Percentiles rank a stretch among this genome's conserved stretches.
Conservation (phyloP, 2,329 filamentous ascomycete species). For the Verticillium zaregamsianum region DNA sequence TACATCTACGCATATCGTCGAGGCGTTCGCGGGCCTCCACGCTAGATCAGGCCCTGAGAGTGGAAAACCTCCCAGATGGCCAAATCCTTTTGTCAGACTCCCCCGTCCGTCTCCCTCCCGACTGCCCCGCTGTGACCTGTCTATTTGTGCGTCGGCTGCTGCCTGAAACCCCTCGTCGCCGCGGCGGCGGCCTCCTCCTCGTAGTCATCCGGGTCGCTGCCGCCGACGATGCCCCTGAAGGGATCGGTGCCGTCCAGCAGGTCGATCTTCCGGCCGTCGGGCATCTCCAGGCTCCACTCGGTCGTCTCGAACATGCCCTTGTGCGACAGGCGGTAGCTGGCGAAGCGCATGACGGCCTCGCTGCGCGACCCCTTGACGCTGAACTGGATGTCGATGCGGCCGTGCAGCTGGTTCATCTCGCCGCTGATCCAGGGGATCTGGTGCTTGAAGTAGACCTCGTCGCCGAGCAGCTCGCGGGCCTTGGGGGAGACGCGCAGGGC, state of each 20-base stretch:
- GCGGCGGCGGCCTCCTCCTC: conserved; percentile 28
- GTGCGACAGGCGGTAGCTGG: conserved; percentile 61
- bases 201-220: conserved; percentile 30
- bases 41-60: background rate
- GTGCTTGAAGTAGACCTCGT: conserved; percentile 78
- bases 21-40: conserved; percentile 4
- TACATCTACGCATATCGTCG: conserved; percentile 16
- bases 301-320: conserved; percentile 75
- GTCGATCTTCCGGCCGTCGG: conserved; percentile 59
- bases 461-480: conserved; percentile 76
- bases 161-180: conserved; percentile 46
- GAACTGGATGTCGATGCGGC: conserved; percentile 82
- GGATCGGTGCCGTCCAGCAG: conserved; percentile 71
- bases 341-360: conserved; percentile 74
- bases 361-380: conserved; percentile 75
- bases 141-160: conserved; percentile 32
- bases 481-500: conserved; percentile 75
- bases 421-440: conserved; percentile 81
- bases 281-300: conserved; percentile 79
- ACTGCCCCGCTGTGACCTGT: conserved; percentile 3
- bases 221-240: conserved; percentile 51
- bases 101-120: no score
- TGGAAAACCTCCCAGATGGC: background rate
- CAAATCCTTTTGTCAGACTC: background rate
- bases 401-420: conserved; percentile 90